Base-by-base conservation (phyloP, 441 rosid genomes). In the Geranium incanum region DNA sequence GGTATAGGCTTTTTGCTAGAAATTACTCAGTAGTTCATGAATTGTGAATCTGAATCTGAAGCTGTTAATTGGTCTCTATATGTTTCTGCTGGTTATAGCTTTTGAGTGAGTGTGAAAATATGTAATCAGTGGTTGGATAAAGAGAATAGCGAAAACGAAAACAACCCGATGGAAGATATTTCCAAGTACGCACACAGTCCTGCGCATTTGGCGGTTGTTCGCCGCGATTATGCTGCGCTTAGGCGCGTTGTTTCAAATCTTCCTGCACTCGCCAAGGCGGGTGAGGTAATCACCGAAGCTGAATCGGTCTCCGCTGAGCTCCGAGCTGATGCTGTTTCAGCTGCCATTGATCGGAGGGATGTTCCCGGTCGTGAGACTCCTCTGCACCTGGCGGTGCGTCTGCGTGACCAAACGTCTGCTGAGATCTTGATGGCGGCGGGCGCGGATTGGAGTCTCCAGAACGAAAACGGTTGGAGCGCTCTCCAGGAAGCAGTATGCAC, bases 401-500 rank as follows among this genome's bases (percentile, higher is more conserved):
- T 43, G 50, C 9, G 50, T 0, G 50, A 43, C 50, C 50, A 43
- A 43, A 43, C 11, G 50, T 43, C 50, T 43, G 50, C 50, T 7
- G 50, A 43, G 83, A 88, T 95, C 80, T 70, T 95, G 78, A 95
- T 95, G 99, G 82, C 87, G 0, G 93, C 97, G 36, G 99, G 97
- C 68, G 99, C 97, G 1, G 99, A 95, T 81, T 95, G 99, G 99
- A 95, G 99, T 77, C 85, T 95, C 74, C 99, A 95, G 82, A 95
- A 95, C 76, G 99, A 95, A 80, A 86, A 92, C 76, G 99, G 99
- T 59, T 95, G 97, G 99, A 95, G 99, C 74, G 99, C 97, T 39
- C 85, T 95, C 70, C 99, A 95, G 77, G 99, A 94, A 84, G 97
- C 99, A 0, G 97, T 94, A 13, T 94, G 99, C 78, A 88, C 93